A percentile compares a stretch with the other conserved stretches of the same genome.
Conservation (phyloP, 2,329 filamentous ascomycete species). For the Neonectria coccinea region DNA sequence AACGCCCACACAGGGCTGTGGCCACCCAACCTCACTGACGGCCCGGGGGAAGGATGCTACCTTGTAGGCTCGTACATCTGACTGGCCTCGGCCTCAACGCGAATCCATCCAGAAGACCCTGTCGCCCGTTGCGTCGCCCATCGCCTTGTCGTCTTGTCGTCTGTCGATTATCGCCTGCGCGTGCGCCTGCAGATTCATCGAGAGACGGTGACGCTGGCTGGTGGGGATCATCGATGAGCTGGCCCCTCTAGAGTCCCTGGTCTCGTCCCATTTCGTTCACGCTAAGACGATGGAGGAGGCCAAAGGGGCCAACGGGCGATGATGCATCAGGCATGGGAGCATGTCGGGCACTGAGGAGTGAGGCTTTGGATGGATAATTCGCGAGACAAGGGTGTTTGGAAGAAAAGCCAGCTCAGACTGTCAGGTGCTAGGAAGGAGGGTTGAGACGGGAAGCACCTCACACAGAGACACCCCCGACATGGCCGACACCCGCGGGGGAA, state of each 20-base stretch:
- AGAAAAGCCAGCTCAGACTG: constrained; percentile 21
- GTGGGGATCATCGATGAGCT: constrained; percentile 48
- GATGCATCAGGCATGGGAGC: constrained; percentile 46
- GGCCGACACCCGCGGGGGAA: background rate
- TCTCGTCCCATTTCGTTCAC: constrained; percentile 45
- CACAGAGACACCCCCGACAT: background rate
- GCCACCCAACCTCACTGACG: constrained; percentile 39
- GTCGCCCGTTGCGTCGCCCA: constrained; percentile 14
- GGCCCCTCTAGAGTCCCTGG: constrained; percentile 46
- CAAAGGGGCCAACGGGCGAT: constrained; percentile 40
- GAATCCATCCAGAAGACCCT: constrained; percentile 33
- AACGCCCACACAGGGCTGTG: constrained; percentile 43
- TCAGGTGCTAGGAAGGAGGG: constrained; percentile 30
- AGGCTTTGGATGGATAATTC: constrained; percentile 25
- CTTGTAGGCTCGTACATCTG: constrained; percentile 7
- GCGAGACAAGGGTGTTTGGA: constrained; percentile 23
- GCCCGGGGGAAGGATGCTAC: constrained; percentile 4
- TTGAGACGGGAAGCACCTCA: constrained; percentile 1
- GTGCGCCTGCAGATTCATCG: constrained; percentile 44
- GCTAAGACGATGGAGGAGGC: constrained; percentile 37
- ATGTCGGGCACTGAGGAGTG: constrained; percentile 45
- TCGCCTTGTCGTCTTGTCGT: constrained; percentile 1
- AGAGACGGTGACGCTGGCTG: constrained; percentile 46
- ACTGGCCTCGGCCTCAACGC: constrained; percentile 19
- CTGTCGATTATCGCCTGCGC: background rate